Percentiles rank a stretch among this genome's conserved stretches.
These are phyloP conservation scores for Daucus carota DNA, from an alignment of 129 eudicot species.

Conservation along the genomic window DNA sequence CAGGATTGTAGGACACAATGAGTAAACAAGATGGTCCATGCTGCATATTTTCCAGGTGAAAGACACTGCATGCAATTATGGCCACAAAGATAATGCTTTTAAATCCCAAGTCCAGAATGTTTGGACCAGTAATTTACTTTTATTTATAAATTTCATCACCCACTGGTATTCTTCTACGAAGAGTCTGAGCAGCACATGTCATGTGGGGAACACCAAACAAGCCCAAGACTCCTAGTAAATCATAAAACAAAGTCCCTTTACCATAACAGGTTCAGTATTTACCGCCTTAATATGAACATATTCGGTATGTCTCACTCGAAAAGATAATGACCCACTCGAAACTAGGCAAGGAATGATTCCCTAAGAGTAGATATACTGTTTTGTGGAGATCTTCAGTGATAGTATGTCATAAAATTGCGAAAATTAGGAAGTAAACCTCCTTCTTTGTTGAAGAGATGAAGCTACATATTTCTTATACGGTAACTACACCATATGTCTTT, in stretches of 20 bases:
- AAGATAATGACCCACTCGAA: neutral
- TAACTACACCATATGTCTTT: constrained; percentile 1
- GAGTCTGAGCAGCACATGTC: neutral
- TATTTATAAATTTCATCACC: neutral
- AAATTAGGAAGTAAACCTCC: neutral
- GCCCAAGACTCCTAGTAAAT: neutral
- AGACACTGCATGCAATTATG: neutral
- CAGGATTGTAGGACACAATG: neutral
- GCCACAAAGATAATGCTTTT: neutral
- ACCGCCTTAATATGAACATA: neutral
- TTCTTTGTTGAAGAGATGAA: neutral
- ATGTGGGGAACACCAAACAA: neutral
- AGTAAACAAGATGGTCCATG: neutral
- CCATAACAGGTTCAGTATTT: neutral
- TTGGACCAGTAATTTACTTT: neutral
- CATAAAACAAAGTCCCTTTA: neutral
- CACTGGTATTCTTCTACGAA: neutral
- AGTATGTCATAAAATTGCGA: neutral
- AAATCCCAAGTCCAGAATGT: neutral
- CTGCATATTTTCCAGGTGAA: neutral
- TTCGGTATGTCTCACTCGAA: neutral
- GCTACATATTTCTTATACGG: neutral
- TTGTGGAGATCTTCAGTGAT: neutral
- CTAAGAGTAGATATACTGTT: neutral
- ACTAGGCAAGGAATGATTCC: no score